Base-by-base conservation (phyloP, 306 rosid species). In the Styphnolobium japonicum region DNA sequence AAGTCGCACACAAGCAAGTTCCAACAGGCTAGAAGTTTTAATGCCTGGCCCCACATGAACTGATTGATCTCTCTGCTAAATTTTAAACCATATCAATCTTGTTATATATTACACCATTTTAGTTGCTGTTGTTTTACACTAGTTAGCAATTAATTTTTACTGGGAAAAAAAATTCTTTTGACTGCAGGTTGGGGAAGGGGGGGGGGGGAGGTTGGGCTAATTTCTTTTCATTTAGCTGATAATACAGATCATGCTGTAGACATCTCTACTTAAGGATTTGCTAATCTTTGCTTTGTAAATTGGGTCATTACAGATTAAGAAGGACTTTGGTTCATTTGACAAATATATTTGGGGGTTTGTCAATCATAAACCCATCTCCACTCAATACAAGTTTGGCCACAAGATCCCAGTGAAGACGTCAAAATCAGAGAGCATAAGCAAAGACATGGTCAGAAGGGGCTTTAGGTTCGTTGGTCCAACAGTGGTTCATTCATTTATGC, bases 341-440 rank as follows among this genome's bases (percentile, higher is more conserved):
- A 93, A 90, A 70, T 96, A 96, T 81, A 82, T 96, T 0, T 96
- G 97, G 98, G 99, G 98, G 0, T 93, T 96, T 87, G 91, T 96
- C 55, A 96, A 90, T 86, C 85, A 91, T 34, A 91, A 90, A 76
- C 93, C 96, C 0, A 90, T 96, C 82, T 91, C 89, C 14, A 91
- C 96, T 14, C 96, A 93, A 33, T 90, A 93, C 93, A 96, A 91
- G 62, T 87, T 90, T 76, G 97, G 96, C 31, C 90, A 96, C 84
- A 96, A 87, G 82, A 89, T 93, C 12, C 99, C 98, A 75, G 98
- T 89, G 79, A 96, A 93, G 91, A 96, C 98, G 9, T 96, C 99
- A 76, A 96, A 95, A 87, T 95, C 99, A 42, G 99, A 95, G 68
- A 88, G 83, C 87, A 93, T 95, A 62, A 95, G 99, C 90, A 95